Conservation (phyloP, 2,329 filamentous ascomycete genomes). For the Didymella segeticola region DNA sequence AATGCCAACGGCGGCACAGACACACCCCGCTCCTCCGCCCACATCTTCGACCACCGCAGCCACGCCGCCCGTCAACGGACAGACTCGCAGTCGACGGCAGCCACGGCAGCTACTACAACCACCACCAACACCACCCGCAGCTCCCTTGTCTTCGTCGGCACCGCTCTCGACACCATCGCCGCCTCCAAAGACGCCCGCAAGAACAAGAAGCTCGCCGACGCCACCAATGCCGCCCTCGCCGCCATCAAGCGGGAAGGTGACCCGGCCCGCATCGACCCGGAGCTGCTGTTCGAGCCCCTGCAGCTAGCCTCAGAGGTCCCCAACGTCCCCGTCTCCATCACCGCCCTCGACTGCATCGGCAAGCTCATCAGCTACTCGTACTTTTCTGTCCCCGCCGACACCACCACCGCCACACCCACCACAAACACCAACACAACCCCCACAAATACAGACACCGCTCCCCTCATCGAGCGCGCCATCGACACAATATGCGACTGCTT, state of each 20-base stretch:
- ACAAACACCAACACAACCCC: too few species aligned
- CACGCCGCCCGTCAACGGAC: slow-evolving; percentile 57
- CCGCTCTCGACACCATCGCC: slow-evolving; percentile 89
- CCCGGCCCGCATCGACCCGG: slow-evolving; percentile 81
- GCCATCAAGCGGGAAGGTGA: slow-evolving; percentile 84
- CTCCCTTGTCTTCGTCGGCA: slow-evolving; percentile 95
- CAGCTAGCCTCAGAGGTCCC: slow-evolving; percentile 87
- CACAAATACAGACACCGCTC: slow-evolving; percentile 65
- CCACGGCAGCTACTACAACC: slow-evolving; percentile 53
- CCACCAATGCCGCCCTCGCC: slow-evolving; percentile 79
- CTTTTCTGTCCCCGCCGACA: slow-evolving; percentile 74
- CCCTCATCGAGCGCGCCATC: slow-evolving; percentile 94
- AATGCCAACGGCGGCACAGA: slow-evolving; percentile 29
- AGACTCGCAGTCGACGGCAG: slow-evolving; percentile 64
- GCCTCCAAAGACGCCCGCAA: slow-evolving; percentile 89
- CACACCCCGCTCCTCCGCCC: slow-evolving; percentile 42
- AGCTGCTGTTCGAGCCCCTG: slow-evolving; percentile 88
- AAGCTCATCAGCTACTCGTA: slow-evolving; percentile 99
- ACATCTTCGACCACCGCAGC: slow-evolving; percentile 44
- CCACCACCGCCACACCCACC: slow-evolving; percentile 74
- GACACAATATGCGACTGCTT: slow-evolving; percentile 99
- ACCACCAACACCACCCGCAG: slow-evolving; percentile 73
- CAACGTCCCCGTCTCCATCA: slow-evolving; percentile 85
- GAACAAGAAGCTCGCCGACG: slow-evolving; percentile 82
- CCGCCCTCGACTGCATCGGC: slow-evolving; percentile 94